Evolutionary conservation across 306 rosid species (phyloP), one percentile per base, ranked within the genome.

Genomic region (Rosa rugosa): DNA sequence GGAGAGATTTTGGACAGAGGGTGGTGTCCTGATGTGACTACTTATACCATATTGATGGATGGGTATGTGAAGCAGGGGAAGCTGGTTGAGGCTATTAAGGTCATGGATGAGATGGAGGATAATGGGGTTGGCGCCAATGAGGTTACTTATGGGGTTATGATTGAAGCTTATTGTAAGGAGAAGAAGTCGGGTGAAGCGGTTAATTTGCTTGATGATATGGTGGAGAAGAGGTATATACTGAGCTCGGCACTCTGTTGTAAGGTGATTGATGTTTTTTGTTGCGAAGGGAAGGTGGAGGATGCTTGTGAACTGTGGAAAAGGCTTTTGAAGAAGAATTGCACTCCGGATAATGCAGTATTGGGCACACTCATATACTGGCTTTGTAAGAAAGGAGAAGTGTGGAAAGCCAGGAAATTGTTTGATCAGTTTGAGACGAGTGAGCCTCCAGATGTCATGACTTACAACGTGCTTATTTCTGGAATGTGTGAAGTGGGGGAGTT

Each of bases 51-150:
- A 76, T 86, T 92, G 86, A 85, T 90, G 87, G 87, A 86, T 80
- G 97, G 94, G 27, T 90, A 78, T 83, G 81, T 90, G 77, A 87
- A 80, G 86, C 83, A 31, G 71, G 89, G 96, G 69, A 84, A 80
- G 75, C 82, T 92, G 76, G 73, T 77, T 47, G 94, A 89, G 78
- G 96, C 96, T 44, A 77, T 92, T 59, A 89, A 82, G 85, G 84
- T 92, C 20, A 90, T 92, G 96, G 97, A 92, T 81, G 93, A 86
- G 49, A 92, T 92, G 97, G 93, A 92, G 83, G 96, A 92, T 36
- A 92, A 89, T 83, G 91, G 91, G 75, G 85, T 92, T 70, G 87
- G 79, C 13, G 87, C 96, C 0, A 90, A 89, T 81, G 94, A 89
- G 63, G 80, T 90, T 16, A 91, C 94, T 42, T 90, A 93, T 84